Evolutionary conservation across 2,329 filamentous ascomycete species (phyloP).

Genomic region (Diaporthe citri): DNA sequence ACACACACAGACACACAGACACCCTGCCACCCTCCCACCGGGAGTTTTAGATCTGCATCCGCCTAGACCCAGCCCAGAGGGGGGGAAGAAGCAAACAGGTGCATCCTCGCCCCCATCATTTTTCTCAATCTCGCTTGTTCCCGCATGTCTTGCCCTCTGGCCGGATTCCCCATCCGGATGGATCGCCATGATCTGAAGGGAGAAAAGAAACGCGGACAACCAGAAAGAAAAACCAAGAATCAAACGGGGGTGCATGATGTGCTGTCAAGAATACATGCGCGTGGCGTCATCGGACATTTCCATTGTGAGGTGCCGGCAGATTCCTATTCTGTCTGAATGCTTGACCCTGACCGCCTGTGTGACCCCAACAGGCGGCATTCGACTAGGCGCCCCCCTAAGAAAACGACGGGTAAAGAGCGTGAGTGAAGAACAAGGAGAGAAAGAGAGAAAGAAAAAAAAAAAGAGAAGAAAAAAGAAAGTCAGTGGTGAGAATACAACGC

Average conservation of each 20-base stretch:
- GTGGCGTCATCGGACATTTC: constrained; percentile 26
- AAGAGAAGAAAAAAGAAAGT: not conserved
- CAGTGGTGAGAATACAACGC: constrained; percentile 1
- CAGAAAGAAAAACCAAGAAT: not conserved
- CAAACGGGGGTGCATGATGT: constrained; percentile 27
- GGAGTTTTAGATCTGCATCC: constrained; percentile 30
- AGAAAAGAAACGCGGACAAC: not conserved
- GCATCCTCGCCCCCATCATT: not conserved
- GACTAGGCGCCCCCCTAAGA: not conserved
- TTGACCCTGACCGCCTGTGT: constrained; percentile 10
- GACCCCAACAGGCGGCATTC: not conserved
- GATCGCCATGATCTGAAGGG: constrained; percentile 16
- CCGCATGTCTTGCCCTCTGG: constrained; percentile 29
- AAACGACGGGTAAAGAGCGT: not conserved
- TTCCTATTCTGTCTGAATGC: constrained; percentile 2
- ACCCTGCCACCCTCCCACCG: not conserved
- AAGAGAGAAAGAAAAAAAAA: constrained; percentile 9
- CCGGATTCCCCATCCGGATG: constrained; percentile 21
- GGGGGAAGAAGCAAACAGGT: not conserved
- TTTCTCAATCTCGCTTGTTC: constrained; percentile 31
- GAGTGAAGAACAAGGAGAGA: not conserved
- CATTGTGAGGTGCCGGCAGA: constrained; percentile 23
- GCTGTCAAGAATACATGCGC: constrained; percentile 27
- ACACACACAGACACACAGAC: not conserved
- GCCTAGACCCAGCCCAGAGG: constrained; percentile 9